phyloP scores from a whole-genome alignment of 2,329 filamentous ascomycete genomes.

The Nemania abortiva region DNA sequence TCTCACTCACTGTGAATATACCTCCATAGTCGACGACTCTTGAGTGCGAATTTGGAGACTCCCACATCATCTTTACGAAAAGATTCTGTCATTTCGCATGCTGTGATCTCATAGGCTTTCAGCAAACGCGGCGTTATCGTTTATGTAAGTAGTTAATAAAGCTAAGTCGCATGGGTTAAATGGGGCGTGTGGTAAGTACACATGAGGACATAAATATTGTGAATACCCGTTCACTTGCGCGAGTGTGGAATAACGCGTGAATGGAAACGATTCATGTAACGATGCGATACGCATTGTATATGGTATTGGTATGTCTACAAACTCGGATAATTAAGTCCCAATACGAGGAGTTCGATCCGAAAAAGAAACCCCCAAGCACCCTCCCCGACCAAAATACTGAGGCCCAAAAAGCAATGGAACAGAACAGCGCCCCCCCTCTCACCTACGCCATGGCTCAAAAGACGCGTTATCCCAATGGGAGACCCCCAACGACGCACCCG shows the following conservation, averaged over 20 bases:
- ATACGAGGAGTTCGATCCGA: neutral
- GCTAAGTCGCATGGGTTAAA: too few species aligned
- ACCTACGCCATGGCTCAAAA: neutral
- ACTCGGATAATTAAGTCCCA: neutral
- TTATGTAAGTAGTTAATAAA: too few species aligned
- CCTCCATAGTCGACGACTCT: too few species aligned
- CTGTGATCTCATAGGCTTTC: too few species aligned
- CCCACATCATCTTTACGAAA: too few species aligned
- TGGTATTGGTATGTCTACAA: neutral
- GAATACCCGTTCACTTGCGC: neutral
- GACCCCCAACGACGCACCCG: conserved; percentile 18
- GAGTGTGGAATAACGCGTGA: neutral
- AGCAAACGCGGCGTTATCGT: too few species aligned
- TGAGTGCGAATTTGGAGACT: too few species aligned
- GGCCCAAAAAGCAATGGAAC: neutral
- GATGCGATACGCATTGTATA: neutral
- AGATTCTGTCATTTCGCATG: too few species aligned
- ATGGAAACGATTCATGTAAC: neutral
- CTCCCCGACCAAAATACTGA: too few species aligned
- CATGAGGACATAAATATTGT: too few species aligned
- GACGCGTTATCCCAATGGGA: neutral
- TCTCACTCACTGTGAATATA: too few species aligned
- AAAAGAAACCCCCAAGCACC: neutral
- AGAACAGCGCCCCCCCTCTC: neutral
- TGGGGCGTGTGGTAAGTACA: too few species aligned